Base-by-base conservation (phyloP, 345 rosid species). In the Hibiscus mutabilis region DNA sequence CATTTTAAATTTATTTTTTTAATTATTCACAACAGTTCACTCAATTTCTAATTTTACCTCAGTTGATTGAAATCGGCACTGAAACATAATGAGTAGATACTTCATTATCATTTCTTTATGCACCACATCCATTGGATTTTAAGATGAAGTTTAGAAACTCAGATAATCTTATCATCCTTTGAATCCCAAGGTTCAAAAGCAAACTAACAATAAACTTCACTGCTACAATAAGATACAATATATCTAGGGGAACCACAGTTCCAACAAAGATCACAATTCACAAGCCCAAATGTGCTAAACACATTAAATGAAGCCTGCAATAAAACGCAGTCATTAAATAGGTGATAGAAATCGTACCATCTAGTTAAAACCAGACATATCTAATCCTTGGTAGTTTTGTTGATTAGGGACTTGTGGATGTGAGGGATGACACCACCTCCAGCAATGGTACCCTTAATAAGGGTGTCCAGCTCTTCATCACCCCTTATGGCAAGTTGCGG, bases 361-460 rank as follows among this genome's bases (percentile, higher is more conserved):
- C n/a, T 2, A 68, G 33, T 49, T 53, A 5, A 61, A 25, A n/a
- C 3, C 7, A 42, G 25, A 58, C 44, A 57, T 2, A 21, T 49
- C 60, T 61, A 72, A 18, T 72, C 75, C 62, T 73, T 73, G 63
- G 75, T 21, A 6, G 75, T 73, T 55, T 74, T 74, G 72, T 74
- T 74, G 62, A 74, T 67, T 10, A 74, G 72, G 46, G 77, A 74
- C 72, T 74, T 74, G 66, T 74, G 77, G 21, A 74, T 74, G 72
- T 74, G 77, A 66, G 77, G 77, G 31, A 74, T 74, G 18, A 74
- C 77, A 58, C 77, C 77, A 18, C 77, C 72, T 31, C 69, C 75
- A 49, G 75, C 75, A 72, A 72, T 86, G 29, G 93, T 89, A 16
- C 93, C 93, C 81, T 89, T 89, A 82, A 89, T 89, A 72, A 89